Evolutionary conservation across 177 flowering plant genomes (phyloP).

Genomic region (Vitis hybrid): DNA sequence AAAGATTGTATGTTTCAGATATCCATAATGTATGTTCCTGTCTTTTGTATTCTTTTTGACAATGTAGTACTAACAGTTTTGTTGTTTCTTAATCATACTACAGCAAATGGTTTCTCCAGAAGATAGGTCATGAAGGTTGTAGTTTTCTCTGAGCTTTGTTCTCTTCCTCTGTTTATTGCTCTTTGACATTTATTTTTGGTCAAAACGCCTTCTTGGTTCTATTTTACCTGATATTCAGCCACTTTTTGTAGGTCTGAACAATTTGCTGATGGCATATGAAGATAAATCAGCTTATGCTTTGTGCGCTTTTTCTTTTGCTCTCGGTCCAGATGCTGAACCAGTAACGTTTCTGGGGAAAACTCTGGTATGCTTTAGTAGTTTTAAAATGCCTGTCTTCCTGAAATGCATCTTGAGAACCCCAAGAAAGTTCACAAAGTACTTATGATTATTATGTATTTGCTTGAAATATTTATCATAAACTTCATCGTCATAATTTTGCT

Average conservation of each 20-base stretch:
- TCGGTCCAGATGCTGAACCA: constrained; percentile 79
- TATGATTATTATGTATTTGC: too few relatives aligned
- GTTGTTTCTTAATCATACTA: background rate
- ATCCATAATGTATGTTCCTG: too few relatives aligned
- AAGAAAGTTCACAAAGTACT: too few relatives aligned
- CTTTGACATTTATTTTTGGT: too few relatives aligned
- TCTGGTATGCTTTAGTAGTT: constrained; percentile 40
- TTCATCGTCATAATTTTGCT: too few relatives aligned
- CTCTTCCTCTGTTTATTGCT: constrained; percentile 3
- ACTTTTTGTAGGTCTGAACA: constrained; percentile 73
- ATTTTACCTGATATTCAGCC: background rate
- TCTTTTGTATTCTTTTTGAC: background rate
- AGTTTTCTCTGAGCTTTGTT: background rate
- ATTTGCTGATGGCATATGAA: constrained; percentile 87
- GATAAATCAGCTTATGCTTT: constrained; percentile 95
- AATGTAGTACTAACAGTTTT: background rate
- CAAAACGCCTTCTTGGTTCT: background rate
- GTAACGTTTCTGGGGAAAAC: constrained; percentile 86
- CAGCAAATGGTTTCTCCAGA: constrained; percentile 98
- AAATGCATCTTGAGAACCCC: too few relatives aligned
- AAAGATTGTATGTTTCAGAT: too few relatives aligned
- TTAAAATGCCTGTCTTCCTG: background rate
- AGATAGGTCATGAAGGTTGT: constrained; percentile 94
- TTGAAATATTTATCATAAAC: too few relatives aligned
- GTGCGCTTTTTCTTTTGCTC: constrained; percentile 87